Evolutionary conservation across 2,329 filamentous ascomycete genomes (phyloP), one percentile per base, ranked within the genome.

Genomic region (Exophiala xenobiotica): DNA sequence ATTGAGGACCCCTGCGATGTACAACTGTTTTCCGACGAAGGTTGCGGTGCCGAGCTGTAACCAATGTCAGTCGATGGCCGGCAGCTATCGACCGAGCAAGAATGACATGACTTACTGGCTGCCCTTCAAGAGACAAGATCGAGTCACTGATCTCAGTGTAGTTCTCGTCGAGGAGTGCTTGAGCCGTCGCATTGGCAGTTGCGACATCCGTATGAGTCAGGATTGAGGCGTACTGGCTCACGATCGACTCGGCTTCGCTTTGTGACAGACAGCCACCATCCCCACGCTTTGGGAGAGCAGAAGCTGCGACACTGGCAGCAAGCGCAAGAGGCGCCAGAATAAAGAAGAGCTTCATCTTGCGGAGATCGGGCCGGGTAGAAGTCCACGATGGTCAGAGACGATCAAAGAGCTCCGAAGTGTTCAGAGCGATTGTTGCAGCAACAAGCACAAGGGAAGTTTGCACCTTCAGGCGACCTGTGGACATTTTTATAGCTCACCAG

Each of bases 61-160:
- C 42, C 26, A 45, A 6, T 29, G 33, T 24, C 33, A n/a, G 26
- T 1, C 5, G 6, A 16, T 16, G 18, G 12, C 14, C 18, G 12
- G 6, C 27, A 24, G 16, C 12, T 6, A 14, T 9, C 11, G 16
- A 22, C 6, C 9, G 6, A 12, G 16, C 7, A 8, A n/a, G n/a
- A n/a, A n/a, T n/a, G n/a, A n/a, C n/a, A 40, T 18, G 18, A 40
- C 52, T 44, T 51, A 60, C 55, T 19, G 57, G 55, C 41, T 45
- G 53, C 11, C 57, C 52, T 23, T 60, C 52, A 8, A 60, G 48
- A 29, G 57, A 58, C 31, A 60, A 33, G 45, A 58, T 58, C 14
- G 55, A 57, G 47, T 60, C 57, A 22, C 55, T 58, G n/a, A 53
- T 56, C 43, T 60, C 57, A 19, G 42, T 49, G 33, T 56, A 58